Conservation (phyloP, 2,329 filamentous ascomycete genomes). For the Epichloe scottii region DNA sequence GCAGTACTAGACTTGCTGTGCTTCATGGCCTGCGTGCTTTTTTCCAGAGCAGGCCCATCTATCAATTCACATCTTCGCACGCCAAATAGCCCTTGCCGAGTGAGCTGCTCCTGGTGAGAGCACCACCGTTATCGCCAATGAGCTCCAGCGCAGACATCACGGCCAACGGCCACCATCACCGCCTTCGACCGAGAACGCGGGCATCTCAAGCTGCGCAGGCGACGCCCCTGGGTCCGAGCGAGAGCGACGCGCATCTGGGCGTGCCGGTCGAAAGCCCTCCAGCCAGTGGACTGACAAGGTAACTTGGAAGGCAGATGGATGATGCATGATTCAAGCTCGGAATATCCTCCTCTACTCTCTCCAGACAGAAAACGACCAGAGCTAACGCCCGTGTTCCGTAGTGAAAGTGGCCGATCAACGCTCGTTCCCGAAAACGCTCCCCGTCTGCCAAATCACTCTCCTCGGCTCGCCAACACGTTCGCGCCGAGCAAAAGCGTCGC, state of each 20-base stretch:
- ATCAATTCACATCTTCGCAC: neutral
- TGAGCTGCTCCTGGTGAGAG: no score
- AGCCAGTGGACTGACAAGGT: constrained; percentile 35
- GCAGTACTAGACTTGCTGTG: no score
- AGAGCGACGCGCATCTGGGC: constrained; percentile 22
- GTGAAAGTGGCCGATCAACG: constrained; percentile 61
- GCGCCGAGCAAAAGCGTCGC: constrained; percentile 67
- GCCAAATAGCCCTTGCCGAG: no score
- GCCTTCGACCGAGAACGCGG: constrained; percentile 36
- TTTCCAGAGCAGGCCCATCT: no score
- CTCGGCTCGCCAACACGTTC: constrained; percentile 68
- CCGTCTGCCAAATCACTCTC: constrained; percentile 82
- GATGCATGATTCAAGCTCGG: no score
- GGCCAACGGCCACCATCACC: constrained; percentile 18
- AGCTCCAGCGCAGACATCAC: constrained; percentile 17
- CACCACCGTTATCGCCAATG: constrained; percentile 11
- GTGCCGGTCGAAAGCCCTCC: constrained; percentile 19
- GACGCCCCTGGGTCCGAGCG: constrained; percentile 23
- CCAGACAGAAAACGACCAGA: neutral
- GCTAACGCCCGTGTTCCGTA: neutral
- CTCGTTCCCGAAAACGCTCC: constrained; percentile 80
- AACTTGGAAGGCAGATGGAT: constrained; percentile 2
- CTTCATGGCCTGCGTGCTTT: no score
- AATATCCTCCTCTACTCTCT: neutral
- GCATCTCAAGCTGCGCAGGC: constrained; percentile 36